A percentile compares a stretch with the other conserved stretches of the same genome.
These are phyloP conservation scores for Arthroderma sp. DNA, from an alignment of 2,329 filamentous ascomycete genomes.

Conservation along the genomic window DNA sequence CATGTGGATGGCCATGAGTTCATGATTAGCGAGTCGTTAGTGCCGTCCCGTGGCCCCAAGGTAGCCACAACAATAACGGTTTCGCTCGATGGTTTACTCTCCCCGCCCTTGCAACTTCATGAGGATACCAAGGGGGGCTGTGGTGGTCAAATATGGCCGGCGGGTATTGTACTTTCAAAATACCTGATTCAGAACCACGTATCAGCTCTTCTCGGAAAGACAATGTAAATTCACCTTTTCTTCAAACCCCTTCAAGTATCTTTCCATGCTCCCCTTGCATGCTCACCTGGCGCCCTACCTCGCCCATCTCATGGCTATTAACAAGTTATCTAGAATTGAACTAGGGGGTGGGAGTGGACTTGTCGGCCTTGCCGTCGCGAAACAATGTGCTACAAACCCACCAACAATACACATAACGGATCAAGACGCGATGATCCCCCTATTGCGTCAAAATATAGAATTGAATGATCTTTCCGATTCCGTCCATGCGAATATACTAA, in stretches of 20 bases:
- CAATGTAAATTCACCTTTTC: slow-evolving; percentile 44
- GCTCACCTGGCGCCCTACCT: slow-evolving; percentile 8
- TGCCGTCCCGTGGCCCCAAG: slow-evolving; percentile 41
- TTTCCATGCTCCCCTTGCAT: neutral
- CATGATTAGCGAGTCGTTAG: slow-evolving; percentile 40
- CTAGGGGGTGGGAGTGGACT: slow-evolving; percentile 84
- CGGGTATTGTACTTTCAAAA: slow-evolving; percentile 73
- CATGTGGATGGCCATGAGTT: neutral
- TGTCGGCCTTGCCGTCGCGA: slow-evolving; percentile 53
- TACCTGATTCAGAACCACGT: slow-evolving; percentile 68
- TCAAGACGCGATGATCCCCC: slow-evolving; percentile 65
- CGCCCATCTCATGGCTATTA: neutral
- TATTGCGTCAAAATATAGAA: slow-evolving; percentile 80
- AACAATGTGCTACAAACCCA: slow-evolving; percentile 39
- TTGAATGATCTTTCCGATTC: slow-evolving; percentile 57
- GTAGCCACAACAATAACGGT: slow-evolving; percentile 38
- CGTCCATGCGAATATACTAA: slow-evolving; percentile 57
- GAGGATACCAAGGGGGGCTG: slow-evolving; percentile 82
- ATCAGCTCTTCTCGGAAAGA: slow-evolving; percentile 48
- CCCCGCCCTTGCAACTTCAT: slow-evolving; percentile 57
- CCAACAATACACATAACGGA: slow-evolving; percentile 66
- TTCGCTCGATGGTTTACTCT: slow-evolving; percentile 61
- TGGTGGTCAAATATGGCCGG: slow-evolving; percentile 88
- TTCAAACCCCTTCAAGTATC: neutral
- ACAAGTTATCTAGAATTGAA: slow-evolving; percentile 52